Conservation (phyloP, 78 protist genomes). For the Bigelowiella natans region DNA sequence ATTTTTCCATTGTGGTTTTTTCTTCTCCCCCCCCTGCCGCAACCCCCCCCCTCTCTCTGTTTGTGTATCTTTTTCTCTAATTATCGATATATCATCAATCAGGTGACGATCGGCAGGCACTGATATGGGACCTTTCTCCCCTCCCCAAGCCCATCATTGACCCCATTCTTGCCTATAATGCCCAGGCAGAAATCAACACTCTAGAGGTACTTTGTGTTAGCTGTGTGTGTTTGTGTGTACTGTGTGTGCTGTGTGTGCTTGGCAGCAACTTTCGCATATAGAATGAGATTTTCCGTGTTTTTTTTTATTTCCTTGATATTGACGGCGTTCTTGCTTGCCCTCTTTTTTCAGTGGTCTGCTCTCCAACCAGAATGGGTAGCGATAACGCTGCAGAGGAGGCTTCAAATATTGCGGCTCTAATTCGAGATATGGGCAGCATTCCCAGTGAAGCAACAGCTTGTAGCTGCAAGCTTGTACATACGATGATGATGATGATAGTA, state of each 20-base stretch:
- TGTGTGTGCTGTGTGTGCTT: no score
- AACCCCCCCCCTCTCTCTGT: not conserved
- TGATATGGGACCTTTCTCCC: slow-evolving; percentile 89
- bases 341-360: slow-evolving; percentile 74
- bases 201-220: not conserved
- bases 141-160: slow-evolving; percentile 67
- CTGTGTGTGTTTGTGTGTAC: no score
- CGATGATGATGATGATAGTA: not conserved
- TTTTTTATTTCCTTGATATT: not conserved
- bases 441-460: not conserved
- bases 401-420: slow-evolving; percentile 48
- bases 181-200: slow-evolving; percentile 35
- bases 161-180: slow-evolving; percentile 69
- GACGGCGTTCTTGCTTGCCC: slow-evolving; percentile 36
- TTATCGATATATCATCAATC: not conserved
- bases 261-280: no score
- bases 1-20: no score
- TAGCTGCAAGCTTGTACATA: not conserved
- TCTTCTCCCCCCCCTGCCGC: not conserved
- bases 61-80: not conserved
- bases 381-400: slow-evolving; percentile 42
- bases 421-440: not conserved
- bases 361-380: slow-evolving; percentile 83
- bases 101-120: slow-evolving; percentile 79
- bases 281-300: no score